Conservation (phyloP, 495 filamentous ascomycete genomes). For the Neurospora intermedia region DNA sequence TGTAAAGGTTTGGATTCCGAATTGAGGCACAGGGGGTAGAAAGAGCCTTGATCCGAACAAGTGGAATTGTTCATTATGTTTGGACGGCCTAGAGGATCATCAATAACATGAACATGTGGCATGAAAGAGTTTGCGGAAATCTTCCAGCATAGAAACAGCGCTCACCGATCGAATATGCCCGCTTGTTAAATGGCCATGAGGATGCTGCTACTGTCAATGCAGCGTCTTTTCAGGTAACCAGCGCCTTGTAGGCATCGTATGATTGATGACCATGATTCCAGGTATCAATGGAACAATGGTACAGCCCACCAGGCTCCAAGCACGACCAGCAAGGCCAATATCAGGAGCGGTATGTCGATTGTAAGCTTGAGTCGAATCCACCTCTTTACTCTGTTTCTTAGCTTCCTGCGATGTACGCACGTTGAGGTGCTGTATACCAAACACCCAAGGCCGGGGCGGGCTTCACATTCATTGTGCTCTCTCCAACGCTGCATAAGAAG, state of each 20-base stretch:
- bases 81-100: not conserved
- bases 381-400: slow-evolving; percentile 20
- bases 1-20: not conserved
- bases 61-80: not conserved
- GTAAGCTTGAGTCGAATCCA: slow-evolving; percentile 26
- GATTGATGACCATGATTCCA: not conserved
- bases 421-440: slow-evolving; percentile 37
- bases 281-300: not conserved
- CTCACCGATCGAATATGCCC: not conserved
- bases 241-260: not conserved
- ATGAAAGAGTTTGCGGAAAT: not conserved
- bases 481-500: slow-evolving; percentile 42
- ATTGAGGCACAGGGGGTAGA: not conserved
- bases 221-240: not conserved
- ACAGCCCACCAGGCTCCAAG: slow-evolving; percentile 12
- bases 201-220: not conserved
- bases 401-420: slow-evolving; percentile 27
- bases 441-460: slow-evolving; percentile 40
- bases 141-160: not conserved
- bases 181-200: not conserved
- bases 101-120: not conserved
- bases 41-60: not conserved
- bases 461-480: slow-evolving; percentile 44
- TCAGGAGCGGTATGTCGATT: slow-evolving; percentile 23
- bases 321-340: slow-evolving; percentile 20